Base-by-base conservation (phyloP, 1,139 yeast genomes). In the Yamadazyma triangularis region DNA sequence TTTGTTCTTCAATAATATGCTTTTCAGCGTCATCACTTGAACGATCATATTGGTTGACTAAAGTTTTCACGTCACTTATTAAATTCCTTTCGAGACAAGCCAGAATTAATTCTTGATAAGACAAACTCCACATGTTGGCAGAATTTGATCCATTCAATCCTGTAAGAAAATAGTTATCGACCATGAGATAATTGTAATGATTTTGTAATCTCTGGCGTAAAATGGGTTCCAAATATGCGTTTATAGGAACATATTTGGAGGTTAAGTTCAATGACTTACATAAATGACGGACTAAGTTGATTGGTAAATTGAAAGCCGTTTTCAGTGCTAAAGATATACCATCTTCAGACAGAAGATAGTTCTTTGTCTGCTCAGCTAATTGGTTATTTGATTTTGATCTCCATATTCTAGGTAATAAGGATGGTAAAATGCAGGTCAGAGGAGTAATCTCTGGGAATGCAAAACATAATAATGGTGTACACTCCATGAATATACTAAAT, bases 361-460 rank as follows among this genome's bases (percentile, higher is more conserved):
- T 36, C 11, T 29, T n/a, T 10, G 44, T 38, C 5, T 30, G n/a
- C 19, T 33, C 34, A 9, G 27, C 27, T 5, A 47, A 26, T 13
- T 29, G 25, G 7, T 25, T 24, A 10, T 28, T 34, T 6, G 46
- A 31, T 4, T 36, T 36, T 4, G 41, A 33, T 19, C 42, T 43
- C 70, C 70, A 63, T 14, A 66, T 28, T 22, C 65, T 47, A 0
- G 71, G 68, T 23, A 64, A 44, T 11, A 75, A 54, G 2, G 63
- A 58, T 0, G 87, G 87, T 28, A 78, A 58, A 4, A 74, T 60
- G 53, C 93, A 84, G 0, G 91, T 82, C 41, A 72, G 69, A 0
- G 93, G 93, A 2, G 85, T 70, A 10, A 83, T 48, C 34, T 70
- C 71, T 0, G 93, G 93, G 31, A 81, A 55, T 1, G 64, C 42